These are phyloP conservation scores for Penicillium psychrofluorescens DNA, from an alignment of 495 filamentous ascomycete species.

Conservation along the genomic window DNA sequence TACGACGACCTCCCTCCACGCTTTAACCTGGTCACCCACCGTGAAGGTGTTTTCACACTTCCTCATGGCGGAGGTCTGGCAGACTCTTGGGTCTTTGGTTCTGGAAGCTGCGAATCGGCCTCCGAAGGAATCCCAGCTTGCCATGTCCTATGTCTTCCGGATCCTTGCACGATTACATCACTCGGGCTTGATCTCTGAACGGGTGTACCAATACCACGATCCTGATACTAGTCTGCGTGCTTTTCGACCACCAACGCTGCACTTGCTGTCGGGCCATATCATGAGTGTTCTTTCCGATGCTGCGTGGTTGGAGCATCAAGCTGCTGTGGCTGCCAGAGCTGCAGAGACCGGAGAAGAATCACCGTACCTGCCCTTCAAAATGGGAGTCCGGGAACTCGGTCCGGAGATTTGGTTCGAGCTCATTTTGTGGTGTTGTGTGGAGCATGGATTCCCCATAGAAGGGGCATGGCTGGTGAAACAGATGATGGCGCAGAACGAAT, in stretches of 20 bases:
- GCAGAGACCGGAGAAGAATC: slow-evolving; percentile 42
- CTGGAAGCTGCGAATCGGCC: slow-evolving; percentile 40
- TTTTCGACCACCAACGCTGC: slow-evolving; percentile 51
- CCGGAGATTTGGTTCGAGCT: slow-evolving; percentile 61
- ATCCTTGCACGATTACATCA: slow-evolving; percentile 57
- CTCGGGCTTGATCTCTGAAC: slow-evolving; percentile 45
- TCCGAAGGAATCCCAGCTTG: slow-evolving; percentile 29
- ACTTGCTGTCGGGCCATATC: slow-evolving; percentile 50
- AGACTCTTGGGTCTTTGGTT: slow-evolving; percentile 47
- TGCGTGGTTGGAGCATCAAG: slow-evolving; percentile 49
- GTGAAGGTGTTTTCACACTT: slow-evolving; percentile 12
- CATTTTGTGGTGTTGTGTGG: slow-evolving; percentile 60
- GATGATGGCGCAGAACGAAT: slow-evolving; percentile 22
- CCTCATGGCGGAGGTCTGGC: slow-evolving; percentile 20
- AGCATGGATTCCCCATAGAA: slow-evolving; percentile 50
- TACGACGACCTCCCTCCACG: slow-evolving; percentile 11
- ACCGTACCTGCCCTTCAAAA: slow-evolving; percentile 42
- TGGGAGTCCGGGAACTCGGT: slow-evolving; percentile 44
- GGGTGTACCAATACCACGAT: slow-evolving; percentile 45
- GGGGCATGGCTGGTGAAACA: slow-evolving; percentile 42
- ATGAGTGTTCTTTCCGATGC: slow-evolving; percentile 56
- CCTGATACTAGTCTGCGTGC: slow-evolving; percentile 24
- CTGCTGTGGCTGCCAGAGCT: slow-evolving; percentile 34
- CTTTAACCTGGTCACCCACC: slow-evolving; percentile 3
- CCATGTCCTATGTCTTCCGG: slow-evolving; percentile 51